A percentile compares a stretch with the other conserved stretches of the same genome.
Conservation (phyloP, 2,329 filamentous ascomycete species). For the Blastomyces gilchristii region DNA sequence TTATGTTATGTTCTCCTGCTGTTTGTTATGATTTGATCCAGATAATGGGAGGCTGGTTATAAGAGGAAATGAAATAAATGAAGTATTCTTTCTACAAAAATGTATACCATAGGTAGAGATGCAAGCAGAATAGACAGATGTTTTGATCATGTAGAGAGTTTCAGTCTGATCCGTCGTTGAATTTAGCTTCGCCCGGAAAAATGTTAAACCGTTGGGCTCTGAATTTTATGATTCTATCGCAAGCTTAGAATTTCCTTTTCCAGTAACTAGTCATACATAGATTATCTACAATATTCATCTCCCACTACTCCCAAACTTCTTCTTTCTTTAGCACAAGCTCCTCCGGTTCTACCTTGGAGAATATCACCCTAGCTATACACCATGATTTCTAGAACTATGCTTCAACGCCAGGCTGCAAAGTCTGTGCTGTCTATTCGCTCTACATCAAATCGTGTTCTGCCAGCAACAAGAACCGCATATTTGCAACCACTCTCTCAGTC, state of each 20-base stretch:
- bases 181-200: conserved; percentile 1
- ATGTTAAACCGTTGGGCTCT: background rate
- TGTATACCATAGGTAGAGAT: background rate
- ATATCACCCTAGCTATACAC: background rate
- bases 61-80: background rate
- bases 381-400: conserved; percentile 36
- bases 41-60: background rate
- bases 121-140: background rate
- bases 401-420: conserved; percentile 32
- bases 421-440: conserved; percentile 27
- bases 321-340: background rate
- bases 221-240: conserved; percentile 6
- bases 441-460: conserved; percentile 26
- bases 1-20: background rate
- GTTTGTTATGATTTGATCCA: conserved; percentile 1
- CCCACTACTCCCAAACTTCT: background rate
- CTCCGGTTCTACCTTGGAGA: background rate
- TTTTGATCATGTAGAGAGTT: too few species aligned
- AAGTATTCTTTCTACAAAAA: background rate
- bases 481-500: conserved; percentile 22
- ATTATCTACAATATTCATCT: background rate
- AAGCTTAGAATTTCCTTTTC: conserved; percentile 1
- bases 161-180: background rate
- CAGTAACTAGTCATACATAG: background rate
- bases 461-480: conserved; percentile 26